Base-by-base conservation (phyloP, 176 grass and related monocot genomes). In the Poa annua region DNA sequence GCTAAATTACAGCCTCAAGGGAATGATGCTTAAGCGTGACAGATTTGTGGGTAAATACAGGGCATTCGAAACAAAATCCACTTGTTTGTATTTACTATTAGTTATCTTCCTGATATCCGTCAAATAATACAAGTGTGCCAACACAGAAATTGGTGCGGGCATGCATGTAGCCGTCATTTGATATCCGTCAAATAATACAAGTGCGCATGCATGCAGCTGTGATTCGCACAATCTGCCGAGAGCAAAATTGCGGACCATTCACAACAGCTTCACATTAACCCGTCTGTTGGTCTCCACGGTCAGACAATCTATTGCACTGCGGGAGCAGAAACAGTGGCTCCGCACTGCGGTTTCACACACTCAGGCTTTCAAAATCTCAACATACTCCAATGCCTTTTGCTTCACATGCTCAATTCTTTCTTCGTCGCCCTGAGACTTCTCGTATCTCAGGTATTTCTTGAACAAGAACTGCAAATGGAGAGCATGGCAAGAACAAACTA, bases 381-480 rank as follows among this genome's bases (percentile, higher is more conserved):
- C 92, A 76, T 90, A 98, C 79, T 93, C 91, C 63, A 93, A 52
- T 85, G 96, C 96, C 69, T 90, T 93, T 44, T 62, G 81, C 87
- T 95, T 95, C 36, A 98, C 96, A 54, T 90, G 81, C 48, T 91
- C 83, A 1, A 92, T 88, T 61, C 80, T 95, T 63, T 87, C 89
- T 29, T 88, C 83, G 5, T 90, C 68, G 3, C 89, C 80, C 57
- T 79, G 87, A 3, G 76, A 77, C 74, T 90, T 89, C 74, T 98
- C 96, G 8, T 90, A 98, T 55, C 90, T 81, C 7, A 95, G 89
- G 63, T 95, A 98, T 81, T 98, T 98, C 35, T 93, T 98, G 75
- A 98, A 95, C 48, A 98, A 89, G 51, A 95, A 98, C 96, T 98
- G 89, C 15, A 52, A 22, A 80, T 24, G 75, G 44, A 20, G 10